These are phyloP conservation scores for Taiozyma sp. DNA, from an alignment of 1,139 yeast genomes.

Conservation along the genomic window DNA sequence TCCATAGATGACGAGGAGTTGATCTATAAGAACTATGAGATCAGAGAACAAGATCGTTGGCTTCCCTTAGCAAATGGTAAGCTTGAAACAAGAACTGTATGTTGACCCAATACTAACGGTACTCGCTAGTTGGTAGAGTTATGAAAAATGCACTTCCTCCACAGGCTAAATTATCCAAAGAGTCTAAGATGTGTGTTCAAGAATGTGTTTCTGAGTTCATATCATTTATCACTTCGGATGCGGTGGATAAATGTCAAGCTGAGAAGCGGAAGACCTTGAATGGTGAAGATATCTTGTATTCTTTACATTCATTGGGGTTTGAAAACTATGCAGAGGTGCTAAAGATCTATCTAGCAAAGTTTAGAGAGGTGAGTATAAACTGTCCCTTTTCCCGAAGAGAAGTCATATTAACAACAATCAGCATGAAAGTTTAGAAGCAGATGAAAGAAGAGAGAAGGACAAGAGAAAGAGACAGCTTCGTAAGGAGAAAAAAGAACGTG, in stretches of 20 bases:
- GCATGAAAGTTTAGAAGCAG: slow-evolving; percentile 21
- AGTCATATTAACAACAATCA: background rate
- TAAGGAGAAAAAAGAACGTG: slow-evolving; percentile 14
- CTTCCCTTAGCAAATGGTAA: slow-evolving; percentile 68
- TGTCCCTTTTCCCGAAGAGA: background rate
- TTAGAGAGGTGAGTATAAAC: slow-evolving; percentile 36
- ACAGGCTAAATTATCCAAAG: slow-evolving; percentile 81
- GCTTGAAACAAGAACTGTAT: slow-evolving; percentile 2
- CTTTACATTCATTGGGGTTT: slow-evolving; percentile 57
- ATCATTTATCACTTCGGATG: slow-evolving; percentile 69
- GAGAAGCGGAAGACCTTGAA: slow-evolving; percentile 67
- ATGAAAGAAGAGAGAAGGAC: slow-evolving; percentile 22
- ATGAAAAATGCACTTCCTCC: slow-evolving; percentile 81
- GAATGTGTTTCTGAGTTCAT: slow-evolving; percentile 87
- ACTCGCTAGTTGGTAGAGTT: slow-evolving; percentile 50
- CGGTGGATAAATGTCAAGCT: slow-evolving; percentile 58
- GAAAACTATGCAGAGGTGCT: slow-evolving; percentile 69
- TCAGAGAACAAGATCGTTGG: slow-evolving; percentile 67
- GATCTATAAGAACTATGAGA: slow-evolving; percentile 26
- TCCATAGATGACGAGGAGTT: slow-evolving; percentile 8
- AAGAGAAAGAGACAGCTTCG: slow-evolving; percentile 16
- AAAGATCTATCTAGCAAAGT: slow-evolving; percentile 65
- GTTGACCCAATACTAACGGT: background rate
- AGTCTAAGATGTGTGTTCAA: slow-evolving; percentile 86
- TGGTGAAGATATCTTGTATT: slow-evolving; percentile 60